Evolutionary conservation across 228 moss, liverwort and hornwort species (phyloP), one percentile per base, ranked within the genome.

Genomic region (Sphagnum fallax): DNA sequence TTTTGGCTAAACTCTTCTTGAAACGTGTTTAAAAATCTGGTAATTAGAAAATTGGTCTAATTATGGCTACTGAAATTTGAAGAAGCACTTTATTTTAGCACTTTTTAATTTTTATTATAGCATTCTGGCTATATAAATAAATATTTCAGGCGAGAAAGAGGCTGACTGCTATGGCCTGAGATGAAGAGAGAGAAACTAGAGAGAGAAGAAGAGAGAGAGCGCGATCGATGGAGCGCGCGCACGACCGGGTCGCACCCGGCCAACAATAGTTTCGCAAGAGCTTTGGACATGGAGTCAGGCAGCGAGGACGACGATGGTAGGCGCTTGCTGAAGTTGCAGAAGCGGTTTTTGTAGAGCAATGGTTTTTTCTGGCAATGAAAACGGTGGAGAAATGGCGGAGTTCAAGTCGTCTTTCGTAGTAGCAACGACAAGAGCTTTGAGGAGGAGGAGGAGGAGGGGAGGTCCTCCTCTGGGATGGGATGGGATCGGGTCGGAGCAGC

Each of bases 311-410:
- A 11, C 59, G 59, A 60, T 60, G 11, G 59, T 15, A 11, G 59
- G 11, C 12, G 15, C 11, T 11, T 11, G 59, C 15, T 60, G 15
- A 11, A 11, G 59, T 60, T 4, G 11, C 12, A 15, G 11, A 15
- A 11, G 15, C 15, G 59, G 3, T 11, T 47, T 18, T 51, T 48
- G 73, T 49, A n/a, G 52, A 70, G 52, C 32, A 32, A 32, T 32
- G 32, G 32, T 1, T 32, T 32, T 32, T 32, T 32, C 32, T 32
- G 2, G 32, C 32, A 32, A 32, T 32, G 32, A 32, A 32, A 32
- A 32, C 32, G 32, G 77, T 76, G 80, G 72, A 71, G 51, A 74
- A 77, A 69, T 67, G 70, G 66, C 68, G 76, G 81, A 74, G 68
- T 51, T 64, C 60, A 49, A 66, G 76, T 15, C 74, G 76, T 65